Base-by-base conservation (phyloP, 1,139 yeast species). In the Debaryomyces psychrophilus region DNA sequence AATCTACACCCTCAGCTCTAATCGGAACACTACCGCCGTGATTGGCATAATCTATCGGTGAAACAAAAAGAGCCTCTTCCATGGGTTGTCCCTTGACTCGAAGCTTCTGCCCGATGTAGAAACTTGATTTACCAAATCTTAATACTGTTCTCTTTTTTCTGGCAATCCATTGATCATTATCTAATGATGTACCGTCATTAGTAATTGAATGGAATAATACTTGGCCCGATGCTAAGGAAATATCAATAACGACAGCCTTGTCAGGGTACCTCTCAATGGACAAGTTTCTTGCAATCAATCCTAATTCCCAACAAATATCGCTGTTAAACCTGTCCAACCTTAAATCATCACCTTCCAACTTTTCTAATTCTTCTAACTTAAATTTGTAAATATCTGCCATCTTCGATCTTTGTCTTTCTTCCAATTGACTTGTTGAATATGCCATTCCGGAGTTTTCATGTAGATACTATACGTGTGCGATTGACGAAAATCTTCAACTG, bases 1-100 rank as follows among this genome's bases (percentile, higher is more conserved):
- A 72, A 51, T 75, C 82, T 33, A 67, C 59, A 23, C 69, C 69
- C 9, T 63, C 60, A 14, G 80, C 67, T 43, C 75, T 69, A 41
- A 83, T 64, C 2, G 87, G 87, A 44, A 82, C 75, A 44, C 82
- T 80, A 37, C 88, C 88, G 8, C 87, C 89, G 54, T 82, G 87
- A 42, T 73, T 62, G 8, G 86, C 82, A 55, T 71, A 82, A n/a
- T 81, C 83, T 23, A 55, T 51, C 15, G 76, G 67, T 20, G 73
- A 66, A 29, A 73, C 58, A 52, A 67, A 75, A 49, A 71, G 68
- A n/a, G 73, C 76, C 15, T 72, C 71, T 44, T 68, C 73, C 9
- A 73, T 49, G 1, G 69, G 46, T 47, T 58, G 51, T 1, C 57
- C 62, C 51, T 67, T 71, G 2, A 40, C 35, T 33, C 63, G 60